Percentiles rank a stretch among this genome's conserved stretches.
These are phyloP conservation scores for Drosera spatulata DNA, from an alignment of 179 eudicot species.

Conservation along the genomic window DNA sequence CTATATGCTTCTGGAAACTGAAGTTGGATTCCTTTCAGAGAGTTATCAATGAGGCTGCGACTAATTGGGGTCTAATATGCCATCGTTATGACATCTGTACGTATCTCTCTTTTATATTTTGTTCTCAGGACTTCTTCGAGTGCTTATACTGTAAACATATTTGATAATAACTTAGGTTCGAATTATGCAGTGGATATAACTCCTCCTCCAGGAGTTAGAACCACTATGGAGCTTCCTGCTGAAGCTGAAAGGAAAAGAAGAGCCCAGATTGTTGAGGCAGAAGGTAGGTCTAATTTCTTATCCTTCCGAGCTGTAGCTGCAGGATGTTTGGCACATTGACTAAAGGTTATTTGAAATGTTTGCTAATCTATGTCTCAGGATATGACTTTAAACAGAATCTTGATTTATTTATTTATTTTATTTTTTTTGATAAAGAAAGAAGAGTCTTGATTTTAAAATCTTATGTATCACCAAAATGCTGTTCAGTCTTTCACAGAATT, in stretches of 20 bases:
- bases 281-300: slow-evolving; percentile 34
- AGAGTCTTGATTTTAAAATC: too few species aligned
- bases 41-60: slow-evolving; percentile 75
- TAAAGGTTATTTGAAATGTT: too few species aligned
- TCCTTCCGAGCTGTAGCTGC: too few species aligned
- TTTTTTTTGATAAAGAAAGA: too few species aligned
- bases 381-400: too few species aligned
- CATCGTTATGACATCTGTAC: slow-evolving; percentile 92
- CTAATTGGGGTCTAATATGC: slow-evolving; percentile 80
- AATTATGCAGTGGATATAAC: slow-evolving; percentile 67
- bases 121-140: background rate
- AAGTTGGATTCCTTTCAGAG: slow-evolving; percentile 25
- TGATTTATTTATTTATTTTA: too few species aligned
- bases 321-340: too few species aligned
- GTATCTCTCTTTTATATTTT: slow-evolving; percentile 1
- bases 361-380: too few species aligned
- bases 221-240: slow-evolving; percentile 96
- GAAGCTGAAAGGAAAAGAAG: slow-evolving; percentile 89
- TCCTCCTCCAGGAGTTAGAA: slow-evolving; percentile 81
- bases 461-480: too few species aligned
- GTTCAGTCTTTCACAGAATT: too few species aligned
- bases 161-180: background rate
- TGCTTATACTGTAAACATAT: background rate
- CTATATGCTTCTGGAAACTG: background rate
- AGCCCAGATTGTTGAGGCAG: slow-evolving; percentile 85